These are phyloP conservation scores for Limnomonas spitsbergensis DNA, from an alignment of 139 green algal species.

Conservation along the genomic window DNA sequence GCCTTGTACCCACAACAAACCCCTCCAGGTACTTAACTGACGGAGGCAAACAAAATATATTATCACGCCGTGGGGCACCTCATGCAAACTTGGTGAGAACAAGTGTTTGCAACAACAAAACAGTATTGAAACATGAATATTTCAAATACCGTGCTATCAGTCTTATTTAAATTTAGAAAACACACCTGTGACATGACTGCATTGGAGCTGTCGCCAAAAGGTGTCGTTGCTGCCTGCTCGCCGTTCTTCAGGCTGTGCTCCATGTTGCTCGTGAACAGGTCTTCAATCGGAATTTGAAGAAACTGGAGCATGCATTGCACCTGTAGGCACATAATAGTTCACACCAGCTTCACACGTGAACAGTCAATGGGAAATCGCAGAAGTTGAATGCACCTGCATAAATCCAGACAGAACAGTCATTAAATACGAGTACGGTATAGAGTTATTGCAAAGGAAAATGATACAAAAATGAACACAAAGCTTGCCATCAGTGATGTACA, in stretches of 20 bases:
- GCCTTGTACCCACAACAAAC: too few species aligned
- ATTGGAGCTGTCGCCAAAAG: not conserved
- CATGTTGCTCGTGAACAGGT: constrained; percentile 5
- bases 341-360: not conserved
- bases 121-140: not conserved
- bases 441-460: not conserved
- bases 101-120: not conserved
- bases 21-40: too few species aligned
- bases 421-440: not conserved
- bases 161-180: not conserved
- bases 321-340: not conserved
- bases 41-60: not conserved
- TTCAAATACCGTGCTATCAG: not conserved
- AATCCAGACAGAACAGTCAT: not conserved
- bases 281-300: not conserved
- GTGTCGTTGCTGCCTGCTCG: not conserved
- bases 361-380: not conserved
- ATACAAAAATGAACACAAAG: too few species aligned
- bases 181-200: not conserved
- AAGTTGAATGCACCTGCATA: not conserved
- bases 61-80: too few species aligned
- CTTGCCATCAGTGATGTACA: too few species aligned
- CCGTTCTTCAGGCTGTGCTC: not conserved
- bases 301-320: constrained; percentile 13
- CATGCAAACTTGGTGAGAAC: too few species aligned